These are phyloP conservation scores for Tuber melanosporum DNA, from an alignment of 495 filamentous ascomycete species.

Conservation along the genomic window DNA sequence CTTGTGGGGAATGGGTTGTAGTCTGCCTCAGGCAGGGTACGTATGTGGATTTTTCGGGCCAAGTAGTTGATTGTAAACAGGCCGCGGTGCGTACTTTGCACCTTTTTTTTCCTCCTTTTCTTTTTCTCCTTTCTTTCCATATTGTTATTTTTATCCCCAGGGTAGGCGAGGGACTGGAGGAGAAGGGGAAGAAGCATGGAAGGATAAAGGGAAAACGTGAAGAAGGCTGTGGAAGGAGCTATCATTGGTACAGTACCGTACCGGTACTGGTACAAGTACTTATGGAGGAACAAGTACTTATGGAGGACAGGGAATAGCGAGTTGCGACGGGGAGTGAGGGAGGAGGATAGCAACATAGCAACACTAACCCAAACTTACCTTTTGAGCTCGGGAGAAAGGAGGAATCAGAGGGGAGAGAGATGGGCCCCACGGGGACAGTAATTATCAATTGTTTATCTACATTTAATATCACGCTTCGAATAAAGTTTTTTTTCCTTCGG, in stretches of 20 bases:
- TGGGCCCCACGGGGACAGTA: neutral
- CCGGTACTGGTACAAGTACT: too few relatives aligned
- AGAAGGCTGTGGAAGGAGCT: neutral
- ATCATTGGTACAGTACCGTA: neutral
- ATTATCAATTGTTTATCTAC: neutral
- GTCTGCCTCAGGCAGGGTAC: neutral
- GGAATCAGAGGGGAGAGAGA: neutral
- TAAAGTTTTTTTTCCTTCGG: neutral
- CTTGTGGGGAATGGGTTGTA: neutral
- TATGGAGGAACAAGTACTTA: neutral
- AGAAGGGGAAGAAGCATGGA: constrained; percentile 4
- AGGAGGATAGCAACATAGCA: neutral
- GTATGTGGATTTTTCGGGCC: neutral
- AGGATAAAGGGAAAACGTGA: neutral
- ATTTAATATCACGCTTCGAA: neutral
- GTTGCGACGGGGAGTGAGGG: neutral
- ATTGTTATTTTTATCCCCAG: neutral
- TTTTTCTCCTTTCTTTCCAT: neutral
- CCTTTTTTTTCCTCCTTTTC: neutral
- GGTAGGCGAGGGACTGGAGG: neutral
- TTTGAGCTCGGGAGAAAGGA: neutral
- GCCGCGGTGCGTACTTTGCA: neutral
- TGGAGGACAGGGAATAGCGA: neutral
- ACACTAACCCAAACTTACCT: neutral
- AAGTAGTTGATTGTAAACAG: neutral